phyloP scores from a whole-genome alignment of 192 early-diverging fungal species.

The Coemansia sp. region DNA sequence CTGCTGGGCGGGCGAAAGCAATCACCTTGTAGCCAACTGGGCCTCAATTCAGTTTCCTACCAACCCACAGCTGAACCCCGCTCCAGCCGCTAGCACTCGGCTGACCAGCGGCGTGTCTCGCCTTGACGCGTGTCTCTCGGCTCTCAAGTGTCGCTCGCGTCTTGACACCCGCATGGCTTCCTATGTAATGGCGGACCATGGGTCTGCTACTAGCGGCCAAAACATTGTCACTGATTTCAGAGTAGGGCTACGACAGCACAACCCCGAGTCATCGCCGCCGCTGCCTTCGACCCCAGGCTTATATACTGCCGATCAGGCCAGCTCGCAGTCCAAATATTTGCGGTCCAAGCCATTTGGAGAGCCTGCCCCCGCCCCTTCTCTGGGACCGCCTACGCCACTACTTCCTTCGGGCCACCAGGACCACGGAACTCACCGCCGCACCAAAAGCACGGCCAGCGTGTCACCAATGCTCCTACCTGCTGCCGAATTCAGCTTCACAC shows the following conservation, averaged over 20 bases:
- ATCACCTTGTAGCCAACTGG: slow-evolving; percentile 23
- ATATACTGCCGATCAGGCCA: not conserved
- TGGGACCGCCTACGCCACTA: not conserved
- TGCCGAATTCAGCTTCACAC: slow-evolving; percentile 1
- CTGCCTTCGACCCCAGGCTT: not conserved
- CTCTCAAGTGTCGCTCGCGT: slow-evolving; percentile 28
- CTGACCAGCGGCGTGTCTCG: slow-evolving; percentile 3
- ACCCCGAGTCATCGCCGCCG: not conserved
- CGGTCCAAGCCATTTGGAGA: not conserved
- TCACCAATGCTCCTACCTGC: not conserved
- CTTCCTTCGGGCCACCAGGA: not conserved
- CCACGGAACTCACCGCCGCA: not conserved
- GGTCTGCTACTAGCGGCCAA: slow-evolving; percentile 16
- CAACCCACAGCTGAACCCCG: slow-evolving; percentile 26
- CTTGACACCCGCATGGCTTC: not conserved
- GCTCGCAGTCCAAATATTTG: not conserved
- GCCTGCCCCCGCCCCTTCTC: not conserved
- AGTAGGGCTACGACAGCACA: slow-evolving; percentile 27
- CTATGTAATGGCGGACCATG: slow-evolving; percentile 21
- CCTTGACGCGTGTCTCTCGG: slow-evolving; percentile 34
- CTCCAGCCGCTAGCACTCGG: not conserved
- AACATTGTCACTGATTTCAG: slow-evolving; percentile 36
- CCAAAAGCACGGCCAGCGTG: not conserved
- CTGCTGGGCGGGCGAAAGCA: slow-evolving; percentile 33
- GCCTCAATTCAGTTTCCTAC: slow-evolving; percentile 41